Base-by-base conservation (phyloP, 2,329 filamentous ascomycete genomes). In the Pyricularia sp. region DNA sequence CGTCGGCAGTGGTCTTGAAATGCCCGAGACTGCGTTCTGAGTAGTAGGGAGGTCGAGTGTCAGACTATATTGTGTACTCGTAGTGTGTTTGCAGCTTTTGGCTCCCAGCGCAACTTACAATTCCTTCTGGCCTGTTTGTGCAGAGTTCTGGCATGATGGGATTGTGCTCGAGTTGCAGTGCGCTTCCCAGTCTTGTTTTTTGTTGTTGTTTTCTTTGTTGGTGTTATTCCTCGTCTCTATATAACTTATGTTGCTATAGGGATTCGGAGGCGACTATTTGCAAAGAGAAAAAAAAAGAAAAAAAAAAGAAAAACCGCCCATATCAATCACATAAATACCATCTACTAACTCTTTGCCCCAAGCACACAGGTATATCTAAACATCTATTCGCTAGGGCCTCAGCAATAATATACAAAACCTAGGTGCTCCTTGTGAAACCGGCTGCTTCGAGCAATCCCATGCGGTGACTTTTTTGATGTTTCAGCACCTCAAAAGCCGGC, bases 1-100 rank as follows among this genome's bases (percentile, higher is more conserved):
- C 17, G 74, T 74, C 12, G 73, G 73, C 10, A 75, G 70, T 25
- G 71, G 71, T 20, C 68, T 50, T 31, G 69, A 71, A 50, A 70
- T 69, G 64, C 68, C 25, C 20, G 64, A 69, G 36, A 69, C 42
- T 50, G 30, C 17, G 28, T 64, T 30, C 68, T 69, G 50, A 25
- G 63, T 23, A 64, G 17, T 9, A 28, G 55, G 25, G 12, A n/a
- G 10, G 12, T 33, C 30, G 11, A 10, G 10, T 63, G 64, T 69
- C 65, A 50, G 25, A 50, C n/a, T n/a, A 11, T 33, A 23, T 25
- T 63, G 50, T 68, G 28, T 33, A 33, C 55, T 42, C 33, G 26
- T 12, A 7, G 25, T 30, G 12, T 10, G 36, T 33, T 25, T 2
- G 17, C 23, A 6, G 9, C 28, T 26, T 2, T 28, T n/a, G 6